Evolutionary conservation across 2,329 filamentous ascomycete genomes (phyloP).

Genomic region (Colletotrichum musae): DNA sequence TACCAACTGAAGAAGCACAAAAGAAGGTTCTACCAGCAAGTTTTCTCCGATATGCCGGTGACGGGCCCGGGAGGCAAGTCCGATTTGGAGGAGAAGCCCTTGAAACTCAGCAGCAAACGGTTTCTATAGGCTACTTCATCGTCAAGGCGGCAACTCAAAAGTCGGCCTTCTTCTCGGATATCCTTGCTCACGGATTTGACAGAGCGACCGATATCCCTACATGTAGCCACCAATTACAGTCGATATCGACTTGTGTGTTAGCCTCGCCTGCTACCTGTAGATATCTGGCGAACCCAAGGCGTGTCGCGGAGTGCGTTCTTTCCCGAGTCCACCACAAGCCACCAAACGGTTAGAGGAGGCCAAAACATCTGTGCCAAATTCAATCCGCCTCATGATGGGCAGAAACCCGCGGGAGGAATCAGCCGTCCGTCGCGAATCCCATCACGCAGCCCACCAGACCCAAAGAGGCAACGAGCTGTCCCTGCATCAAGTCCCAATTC

Average conservation of each 20-base stretch:
- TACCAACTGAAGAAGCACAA: neutral
- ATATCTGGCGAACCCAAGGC: neutral
- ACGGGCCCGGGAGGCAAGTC: constrained; percentile 4
- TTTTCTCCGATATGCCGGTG: neutral
- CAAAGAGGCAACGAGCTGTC: constrained; percentile 40
- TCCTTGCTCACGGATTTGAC: constrained; percentile 9
- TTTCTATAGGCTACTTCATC: constrained; percentile 1
- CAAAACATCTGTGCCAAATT: constrained; percentile 5
- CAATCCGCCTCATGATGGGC: neutral
- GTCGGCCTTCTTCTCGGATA: constrained; percentile 2
- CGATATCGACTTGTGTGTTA: neutral
- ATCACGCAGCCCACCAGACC: constrained; percentile 26
- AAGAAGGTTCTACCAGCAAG: neutral
- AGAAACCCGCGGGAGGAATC: neutral
- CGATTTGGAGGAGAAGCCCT: neutral
- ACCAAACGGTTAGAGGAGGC: neutral
- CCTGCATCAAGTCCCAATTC: constrained; percentile 35
- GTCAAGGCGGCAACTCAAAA: constrained; percentile 16
- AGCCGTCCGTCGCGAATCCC: constrained; percentile 3
- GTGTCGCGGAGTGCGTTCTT: neutral
- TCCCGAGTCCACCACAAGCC: neutral
- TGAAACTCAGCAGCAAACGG: constrained; percentile 10
- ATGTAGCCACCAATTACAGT: neutral
- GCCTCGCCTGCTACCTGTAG: neutral
- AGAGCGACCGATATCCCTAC: neutral